Base-by-base conservation (phyloP, 441 rosid species). In the Gossypium trilobum region DNA sequence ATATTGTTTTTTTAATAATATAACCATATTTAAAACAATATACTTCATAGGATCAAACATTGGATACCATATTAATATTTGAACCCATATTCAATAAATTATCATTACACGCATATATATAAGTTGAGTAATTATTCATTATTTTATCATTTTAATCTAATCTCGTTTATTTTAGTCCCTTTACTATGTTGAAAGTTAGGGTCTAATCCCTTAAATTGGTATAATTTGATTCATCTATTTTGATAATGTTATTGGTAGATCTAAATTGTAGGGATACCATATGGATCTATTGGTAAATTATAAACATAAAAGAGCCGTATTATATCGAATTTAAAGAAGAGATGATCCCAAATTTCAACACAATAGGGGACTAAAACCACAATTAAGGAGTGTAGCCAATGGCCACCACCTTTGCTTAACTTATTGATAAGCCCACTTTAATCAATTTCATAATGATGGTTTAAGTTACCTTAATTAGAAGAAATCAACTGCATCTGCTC, bases 391-490 rank as follows among this genome's bases (percentile, higher is more conserved):
- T 52, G 17, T 52, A 52, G 6, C 19, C 19, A 20, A 50, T 46
- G 17, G 10, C 22, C 42, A 55, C 48, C 27, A 9, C 58, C 55
- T 69, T 73, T 79, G 74, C 87, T 71, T 79, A 17, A 23, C 44
- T 17, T 54, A 20, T 63, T 54, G 75, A 80, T 75, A 77, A 5
- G 11, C n/a, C 17, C 77, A 46, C 70, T 63, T 48, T 63, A 13
- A 36, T 70, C 20, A 16, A 58, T 19, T 22, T 51, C 62, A 8
- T 61, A 16, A 60, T 66, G 50, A 54, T 57, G 8, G 39, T 25
- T 44, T 22, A 39, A 19, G 74, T 55, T 48, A 23, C 36, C 74
- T 67, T 59, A 17, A 50, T 67, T 4, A 58, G 56, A 61, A 50
- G 70, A 68, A 51, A 72, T 20, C 25, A 36, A 25, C n/a, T 19